phyloP scores from a whole-genome alignment of 176 grass and related monocot species.

The Chloris gayana region DNA sequence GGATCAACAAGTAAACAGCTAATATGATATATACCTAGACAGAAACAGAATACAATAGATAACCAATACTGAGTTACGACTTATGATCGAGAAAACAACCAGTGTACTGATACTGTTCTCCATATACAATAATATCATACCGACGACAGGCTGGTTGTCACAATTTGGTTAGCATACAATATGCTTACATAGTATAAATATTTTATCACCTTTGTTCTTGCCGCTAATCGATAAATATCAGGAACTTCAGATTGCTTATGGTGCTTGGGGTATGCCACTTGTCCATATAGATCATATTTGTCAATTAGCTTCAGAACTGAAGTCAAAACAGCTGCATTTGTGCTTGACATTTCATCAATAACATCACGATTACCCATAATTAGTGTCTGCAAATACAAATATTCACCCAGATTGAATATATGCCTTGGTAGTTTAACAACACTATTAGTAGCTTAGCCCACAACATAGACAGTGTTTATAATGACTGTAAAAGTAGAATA shows the following conservation, averaged over 20 bases:
- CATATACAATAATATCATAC: neutral
- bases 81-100: neutral
- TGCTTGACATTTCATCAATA: constrained; percentile 89
- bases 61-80: constrained; percentile 5
- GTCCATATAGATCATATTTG: constrained; percentile 89
- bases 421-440: neutral
- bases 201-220: constrained; percentile 67
- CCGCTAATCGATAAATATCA: constrained; percentile 83
- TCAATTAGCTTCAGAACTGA: constrained; percentile 84
- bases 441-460: constrained; percentile 2
- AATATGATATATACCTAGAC: neutral
- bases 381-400: constrained; percentile 58
- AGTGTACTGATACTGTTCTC: neutral
- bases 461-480: neutral
- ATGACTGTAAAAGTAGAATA: constrained; percentile 2
- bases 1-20: neutral
- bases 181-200: constrained; percentile 17
- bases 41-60: constrained; percentile 3
- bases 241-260: constrained; percentile 93
- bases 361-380: constrained; percentile 93
- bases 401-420: constrained; percentile 12
- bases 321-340: constrained; percentile 75
- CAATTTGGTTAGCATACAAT: neutral
- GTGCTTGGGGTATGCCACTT: constrained; percentile 90
- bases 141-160: neutral